phyloP scores from a whole-genome alignment of 805 yeast species.

The Barnettozyma sp. region DNA sequence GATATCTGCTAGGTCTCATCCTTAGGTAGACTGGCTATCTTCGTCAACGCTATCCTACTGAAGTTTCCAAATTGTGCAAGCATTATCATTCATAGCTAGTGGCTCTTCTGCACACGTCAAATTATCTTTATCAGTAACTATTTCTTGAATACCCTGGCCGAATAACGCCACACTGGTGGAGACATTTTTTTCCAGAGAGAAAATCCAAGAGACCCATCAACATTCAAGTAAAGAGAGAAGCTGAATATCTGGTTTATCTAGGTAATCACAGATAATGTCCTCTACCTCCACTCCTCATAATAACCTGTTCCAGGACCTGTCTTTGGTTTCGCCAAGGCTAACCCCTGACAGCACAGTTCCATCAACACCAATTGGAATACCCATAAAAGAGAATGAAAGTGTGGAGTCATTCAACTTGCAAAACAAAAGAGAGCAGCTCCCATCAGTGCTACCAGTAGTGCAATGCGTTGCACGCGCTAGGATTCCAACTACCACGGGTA shows the following conservation, averaged over 20 bases:
- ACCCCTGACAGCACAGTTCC: conserved; percentile 26
- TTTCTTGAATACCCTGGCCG: too few species aligned
- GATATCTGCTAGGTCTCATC: too few species aligned
- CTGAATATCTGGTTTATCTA: neutral
- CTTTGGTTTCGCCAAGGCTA: conserved; percentile 36
- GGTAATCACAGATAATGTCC: neutral
- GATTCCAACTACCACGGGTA: conserved; percentile 92
- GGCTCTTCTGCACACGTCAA: too few species aligned
- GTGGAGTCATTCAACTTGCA: conserved; percentile 10
- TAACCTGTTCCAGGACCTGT: conserved; percentile 24
- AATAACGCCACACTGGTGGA: too few species aligned
- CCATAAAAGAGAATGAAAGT: conserved; percentile 10
- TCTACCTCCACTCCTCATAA: neutral
- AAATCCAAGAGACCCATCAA: too few species aligned
- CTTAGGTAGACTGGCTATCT: too few species aligned
- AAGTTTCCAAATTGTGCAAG: too few species aligned
- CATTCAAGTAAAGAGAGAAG: neutral
- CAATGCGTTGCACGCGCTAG: conserved; percentile 90
- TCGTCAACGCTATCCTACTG: too few species aligned
- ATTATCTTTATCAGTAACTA: too few species aligned
- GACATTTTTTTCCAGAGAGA: too few species aligned
- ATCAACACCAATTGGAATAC: conserved; percentile 24
- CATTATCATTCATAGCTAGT: too few species aligned
- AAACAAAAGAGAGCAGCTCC: conserved; percentile 35
- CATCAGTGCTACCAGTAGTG: conserved; percentile 62